Base-by-base conservation (phyloP, 495 filamentous ascomycete genomes). In the Penicillium paradoxum region DNA sequence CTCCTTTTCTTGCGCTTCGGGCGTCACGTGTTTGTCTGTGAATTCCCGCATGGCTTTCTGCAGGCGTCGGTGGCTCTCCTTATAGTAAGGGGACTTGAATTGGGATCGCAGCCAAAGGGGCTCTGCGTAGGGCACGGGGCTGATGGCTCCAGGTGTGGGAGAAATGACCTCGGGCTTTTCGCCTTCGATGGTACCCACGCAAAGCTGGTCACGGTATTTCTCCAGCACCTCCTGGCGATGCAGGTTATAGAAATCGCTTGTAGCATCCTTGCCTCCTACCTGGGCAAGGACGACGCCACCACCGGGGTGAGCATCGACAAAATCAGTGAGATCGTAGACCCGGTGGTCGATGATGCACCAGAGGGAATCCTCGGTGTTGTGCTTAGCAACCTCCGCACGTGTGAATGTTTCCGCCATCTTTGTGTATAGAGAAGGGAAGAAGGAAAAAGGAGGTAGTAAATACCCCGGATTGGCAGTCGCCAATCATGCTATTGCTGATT, bases 51-150 rank as follows among this genome's bases (percentile, higher is more conserved):
- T 75, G 32, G 84, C 88, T 59, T 79, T 81, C 69, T 87, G 87
- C 50, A 95, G 63, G 33, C 74, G 70, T 24, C 82, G 73, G 65
- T 95, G 89, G 54, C 79, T 85, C 19, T 91, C 88, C 38, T 82
- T 89, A 76, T 82, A 95, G 69, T 91, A 95, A 8, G 89, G 89
- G 49, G 76, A 86, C 70, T 86, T 88, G 77, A 90, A 93, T 59
- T 82, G 75, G 1, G 86, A 87, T 2, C 82, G 80, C 53, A 93
- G 73, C 90, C 90, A 95, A 44, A 88, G 70, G 4, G 87, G 86
- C 66, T 92, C 89, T 29, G 83, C 87, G 57, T 93, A 92, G 18
- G 89, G 89, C 0, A 93, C 85, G 14, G 79, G 68, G 51, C 84
- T 88, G 38, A 93, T 72, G 51, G 86, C 85, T 55, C 88, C 87